Conservation (phyloP, 2,329 filamentous ascomycete species). For the Scedosporium aurantiacum region DNA sequence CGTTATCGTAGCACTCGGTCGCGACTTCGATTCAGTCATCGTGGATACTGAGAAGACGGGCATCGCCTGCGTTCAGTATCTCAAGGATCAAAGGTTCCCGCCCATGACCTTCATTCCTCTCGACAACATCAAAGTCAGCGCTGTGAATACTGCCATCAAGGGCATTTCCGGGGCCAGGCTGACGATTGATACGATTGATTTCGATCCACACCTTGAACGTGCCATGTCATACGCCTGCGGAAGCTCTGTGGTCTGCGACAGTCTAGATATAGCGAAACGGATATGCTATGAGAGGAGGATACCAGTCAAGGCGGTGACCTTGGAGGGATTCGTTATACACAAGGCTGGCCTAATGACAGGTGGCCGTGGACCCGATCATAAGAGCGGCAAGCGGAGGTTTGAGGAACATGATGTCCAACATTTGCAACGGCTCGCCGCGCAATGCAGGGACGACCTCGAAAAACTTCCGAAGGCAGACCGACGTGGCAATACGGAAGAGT, state of each 20-base stretch:
- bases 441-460: conserved; percentile 65
- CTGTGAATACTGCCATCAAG: conserved; percentile 82
- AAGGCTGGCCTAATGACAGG: conserved; percentile 96
- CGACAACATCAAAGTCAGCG: conserved; percentile 93
- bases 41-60: conserved; percentile 93
- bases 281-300: conserved; percentile 78
- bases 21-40: conserved; percentile 87
- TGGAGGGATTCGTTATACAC: conserved; percentile 94
- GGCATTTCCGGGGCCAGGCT: conserved; percentile 76
- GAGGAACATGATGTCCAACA: conserved; percentile 85
- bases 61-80: conserved; percentile 85
- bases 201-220: conserved; percentile 75
- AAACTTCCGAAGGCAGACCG: conserved; percentile 71
- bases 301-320: conserved; percentile 84
- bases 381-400: conserved; percentile 68
- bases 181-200: conserved; percentile 93
- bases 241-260: conserved; percentile 89
- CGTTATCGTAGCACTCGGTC: conserved; percentile 81
- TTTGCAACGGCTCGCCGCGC: conserved; percentile 64
- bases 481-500: conserved; percentile 66
- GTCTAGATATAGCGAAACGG: conserved; percentile 72
- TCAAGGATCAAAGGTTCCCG: conserved; percentile 78
- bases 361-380: conserved; percentile 68
- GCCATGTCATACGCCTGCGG: conserved; percentile 94
- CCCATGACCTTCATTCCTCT: conserved; percentile 92